Evolutionary conservation across 2,329 filamentous ascomycete species (phyloP), one percentile per base, ranked within the genome.

Genomic region (Calonectria pauciramosa): DNA sequence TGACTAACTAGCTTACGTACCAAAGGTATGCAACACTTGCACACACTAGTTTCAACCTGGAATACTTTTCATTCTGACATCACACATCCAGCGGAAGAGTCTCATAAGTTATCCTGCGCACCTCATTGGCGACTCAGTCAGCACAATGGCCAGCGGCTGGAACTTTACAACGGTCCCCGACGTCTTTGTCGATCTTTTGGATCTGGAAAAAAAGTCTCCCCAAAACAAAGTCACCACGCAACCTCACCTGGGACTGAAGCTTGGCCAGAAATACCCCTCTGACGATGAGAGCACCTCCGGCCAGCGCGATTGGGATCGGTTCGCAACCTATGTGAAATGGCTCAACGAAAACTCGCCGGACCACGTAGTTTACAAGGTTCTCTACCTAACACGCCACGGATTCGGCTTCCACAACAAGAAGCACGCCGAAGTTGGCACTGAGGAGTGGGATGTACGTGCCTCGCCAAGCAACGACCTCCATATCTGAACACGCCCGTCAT

Each of bases 311-410:
- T 93, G 91, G 91, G 84, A 86, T 70, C 86, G 89, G 18, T 88
- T 92, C 44, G 79, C 84, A 2, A 78, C 85, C 32, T 88, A 90
- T 71, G 84, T 92, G 34, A 79, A 83, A 5, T 83, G 84, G 32
- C 82, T 91, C 54, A 90, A 91, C 80, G 70, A 83, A 13, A 79
- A 85, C 9, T 84, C 85, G 3, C 83, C 86, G 0, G 77, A 82
- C 4, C 86, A 85, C 68, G 86, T 88, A n/a, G 82, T 80, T 18
- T 93, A 91, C 83, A 89, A 90, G 71, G 85, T 92, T 16, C 74
- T 92, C 14, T 87, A 85, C 74, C 83, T 92, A 72, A 91, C 89
- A 28, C 87, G 91, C 18, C 91, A 93, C 79, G 91, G 91, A 18
- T 85, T 91, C 77, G 91, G 91, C 30, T 84, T 80, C 68, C 86